Conservation (phyloP, 192 early-diverging fungal species). For the Coemansia sp. region DNA sequence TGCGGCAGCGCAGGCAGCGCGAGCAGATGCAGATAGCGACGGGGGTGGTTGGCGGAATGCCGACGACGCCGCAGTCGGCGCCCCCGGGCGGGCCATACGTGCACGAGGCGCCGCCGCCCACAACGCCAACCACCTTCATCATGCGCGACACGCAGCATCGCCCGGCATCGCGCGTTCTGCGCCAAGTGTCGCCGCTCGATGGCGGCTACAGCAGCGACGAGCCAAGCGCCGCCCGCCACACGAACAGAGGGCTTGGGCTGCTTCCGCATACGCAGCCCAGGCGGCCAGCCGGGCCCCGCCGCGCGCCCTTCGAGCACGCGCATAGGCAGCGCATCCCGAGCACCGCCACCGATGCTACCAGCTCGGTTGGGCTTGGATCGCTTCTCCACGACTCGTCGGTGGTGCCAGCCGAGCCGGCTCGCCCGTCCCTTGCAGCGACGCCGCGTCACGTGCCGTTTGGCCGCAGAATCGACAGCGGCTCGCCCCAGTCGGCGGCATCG, state of each 20-base stretch:
- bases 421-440: not conserved
- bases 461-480: not conserved
- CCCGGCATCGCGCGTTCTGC: conserved; percentile 32
- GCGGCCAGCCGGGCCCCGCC: conserved; percentile 14
- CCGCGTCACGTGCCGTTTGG: not conserved
- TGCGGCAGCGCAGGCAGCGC: not conserved
- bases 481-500: not conserved
- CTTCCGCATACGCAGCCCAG: not conserved
- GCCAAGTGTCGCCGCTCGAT: conserved; percentile 32
- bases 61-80: conserved; percentile 2
- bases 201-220: not conserved
- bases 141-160: conserved; percentile 35
- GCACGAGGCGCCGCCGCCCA: conserved; percentile 30
- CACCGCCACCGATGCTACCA: conserved; percentile 12
- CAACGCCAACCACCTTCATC: conserved; percentile 49
- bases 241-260: not conserved
- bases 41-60: not conserved
- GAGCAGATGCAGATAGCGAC: conserved; percentile 9
- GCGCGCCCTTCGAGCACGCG: not conserved
- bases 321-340: conserved; percentile 12
- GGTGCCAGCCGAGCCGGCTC: conserved; percentile 10
- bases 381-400: conserved; percentile 39
- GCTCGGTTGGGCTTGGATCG: conserved; percentile 44
- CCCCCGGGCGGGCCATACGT: not conserved
- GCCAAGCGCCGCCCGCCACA: not conserved